phyloP scores from a whole-genome alignment of 345 rosid genomes.

The Eucalyptus dawsonii region DNA sequence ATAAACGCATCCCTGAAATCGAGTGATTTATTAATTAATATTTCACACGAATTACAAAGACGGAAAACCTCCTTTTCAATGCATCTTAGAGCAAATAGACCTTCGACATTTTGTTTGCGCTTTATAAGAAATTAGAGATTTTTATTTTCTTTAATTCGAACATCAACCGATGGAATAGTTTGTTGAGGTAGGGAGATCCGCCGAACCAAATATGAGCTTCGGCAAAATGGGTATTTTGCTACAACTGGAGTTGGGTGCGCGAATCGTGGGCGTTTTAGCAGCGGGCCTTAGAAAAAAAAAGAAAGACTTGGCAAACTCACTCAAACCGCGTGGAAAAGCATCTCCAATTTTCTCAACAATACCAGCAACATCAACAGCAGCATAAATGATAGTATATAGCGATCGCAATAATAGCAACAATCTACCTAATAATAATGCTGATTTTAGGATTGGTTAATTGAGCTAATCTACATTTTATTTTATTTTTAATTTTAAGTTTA shows the following conservation, averaged over 20 bases:
- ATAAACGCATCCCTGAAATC: rapidly evolving
- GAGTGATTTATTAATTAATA: neutral
- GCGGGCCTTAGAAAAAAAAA: neutral
- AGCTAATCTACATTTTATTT: neutral
- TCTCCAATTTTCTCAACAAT: neutral
- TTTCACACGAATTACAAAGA: neutral
- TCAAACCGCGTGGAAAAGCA: neutral
- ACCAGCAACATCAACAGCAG: neutral
- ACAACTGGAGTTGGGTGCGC: neutral
- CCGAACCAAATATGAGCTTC: neutral
- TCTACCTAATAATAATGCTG: neutral
- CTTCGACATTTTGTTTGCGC: neutral
- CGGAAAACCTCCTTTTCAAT: neutral
- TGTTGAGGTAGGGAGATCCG: neutral
- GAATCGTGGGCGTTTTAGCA: neutral
- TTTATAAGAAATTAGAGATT: neutral
- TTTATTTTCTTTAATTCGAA: too few relatives aligned
- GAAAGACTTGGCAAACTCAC: neutral
- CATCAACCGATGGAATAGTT: neutral
- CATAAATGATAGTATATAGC: neutral
- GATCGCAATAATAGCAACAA: neutral
- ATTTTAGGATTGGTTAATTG: neutral
- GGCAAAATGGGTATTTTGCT: neutral
- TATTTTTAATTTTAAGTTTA: neutral
- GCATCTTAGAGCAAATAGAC: neutral